Conservation (phyloP, 805 yeast genomes). For the Blastobotrys parvus region DNA sequence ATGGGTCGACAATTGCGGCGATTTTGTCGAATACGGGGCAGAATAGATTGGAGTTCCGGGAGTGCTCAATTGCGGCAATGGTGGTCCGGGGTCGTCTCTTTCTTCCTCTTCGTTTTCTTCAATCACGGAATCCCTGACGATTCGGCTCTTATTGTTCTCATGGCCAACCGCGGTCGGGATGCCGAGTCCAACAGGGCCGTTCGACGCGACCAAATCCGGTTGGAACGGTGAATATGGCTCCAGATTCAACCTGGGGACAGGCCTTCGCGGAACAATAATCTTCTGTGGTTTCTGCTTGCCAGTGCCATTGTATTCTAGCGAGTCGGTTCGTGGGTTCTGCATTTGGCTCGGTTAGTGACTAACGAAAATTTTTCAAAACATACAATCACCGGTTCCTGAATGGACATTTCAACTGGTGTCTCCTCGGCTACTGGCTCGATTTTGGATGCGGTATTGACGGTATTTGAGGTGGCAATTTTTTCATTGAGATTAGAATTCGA, state of each 20-base stretch:
- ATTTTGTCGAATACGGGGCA: background rate
- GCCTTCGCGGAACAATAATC: constrained; percentile 4
- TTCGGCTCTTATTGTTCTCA: background rate
- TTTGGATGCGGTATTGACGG: no score
- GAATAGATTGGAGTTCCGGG: background rate
- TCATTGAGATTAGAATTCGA: no score
- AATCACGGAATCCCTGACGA: background rate
- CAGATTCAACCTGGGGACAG: constrained; percentile 3
- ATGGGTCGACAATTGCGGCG: background rate
- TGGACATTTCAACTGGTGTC: background rate
- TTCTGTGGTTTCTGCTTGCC: background rate
- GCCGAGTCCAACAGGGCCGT: background rate
- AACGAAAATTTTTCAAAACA: background rate
- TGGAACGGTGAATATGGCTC: constrained; percentile 5
- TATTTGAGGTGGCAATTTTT: no score
- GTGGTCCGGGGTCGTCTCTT: background rate
- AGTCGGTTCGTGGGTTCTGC: background rate
- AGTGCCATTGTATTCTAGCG: background rate
- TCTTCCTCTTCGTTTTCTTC: background rate
- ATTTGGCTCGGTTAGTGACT: background rate
- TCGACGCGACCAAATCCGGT: background rate
- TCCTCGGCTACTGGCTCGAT: no score
- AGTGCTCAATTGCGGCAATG: background rate
- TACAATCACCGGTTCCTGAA: background rate
- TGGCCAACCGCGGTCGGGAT: background rate